A percentile compares a stretch with the other conserved stretches of the same genome.
Evolutionary conservation across 2,329 filamentous ascomycete genomes (phyloP).

Genomic region (Moelleriella libera): DNA sequence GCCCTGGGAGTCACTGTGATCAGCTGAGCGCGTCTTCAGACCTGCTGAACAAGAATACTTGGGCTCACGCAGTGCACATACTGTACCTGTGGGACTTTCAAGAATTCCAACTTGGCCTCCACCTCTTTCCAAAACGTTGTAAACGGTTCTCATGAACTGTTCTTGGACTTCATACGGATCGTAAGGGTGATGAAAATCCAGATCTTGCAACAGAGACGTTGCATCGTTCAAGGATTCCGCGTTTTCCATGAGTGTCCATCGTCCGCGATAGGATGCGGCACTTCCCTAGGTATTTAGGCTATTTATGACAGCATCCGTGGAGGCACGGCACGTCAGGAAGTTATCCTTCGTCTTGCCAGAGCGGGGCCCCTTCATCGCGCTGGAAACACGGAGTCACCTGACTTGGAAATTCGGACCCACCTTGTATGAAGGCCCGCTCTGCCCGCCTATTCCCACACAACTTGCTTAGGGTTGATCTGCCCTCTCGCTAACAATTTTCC

Average conservation of each 20-base stretch:
- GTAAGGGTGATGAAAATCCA: constrained; percentile 76
- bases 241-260: not conserved
- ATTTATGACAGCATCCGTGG: too few species aligned
- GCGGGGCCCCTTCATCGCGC: too few species aligned
- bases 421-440: not conserved
- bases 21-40: not conserved
- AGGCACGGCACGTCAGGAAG: too few species aligned
- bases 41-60: not conserved
- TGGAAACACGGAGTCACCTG: not conserved
- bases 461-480: constrained; percentile 23
- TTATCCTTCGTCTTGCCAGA: too few species aligned
- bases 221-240: constrained; percentile 5
- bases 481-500: constrained; percentile 25
- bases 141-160: constrained; percentile 76
- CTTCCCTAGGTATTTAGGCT: too few species aligned
- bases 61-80: constrained; percentile 9
- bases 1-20: constrained; percentile 32
- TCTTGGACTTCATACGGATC: constrained; percentile 78
- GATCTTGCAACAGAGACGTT: constrained; percentile 12
- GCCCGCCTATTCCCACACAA: not conserved
- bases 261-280: not conserved
- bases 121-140: constrained; percentile 56
- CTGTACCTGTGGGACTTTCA: constrained; percentile 81
- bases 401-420: not conserved
- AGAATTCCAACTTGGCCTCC: constrained; percentile 73